Percentiles rank a stretch among this genome's conserved stretches.
These are phyloP conservation scores for Teunomyces kruisii DNA, from an alignment of 805 yeast species.

Conservation along the genomic window DNA sequence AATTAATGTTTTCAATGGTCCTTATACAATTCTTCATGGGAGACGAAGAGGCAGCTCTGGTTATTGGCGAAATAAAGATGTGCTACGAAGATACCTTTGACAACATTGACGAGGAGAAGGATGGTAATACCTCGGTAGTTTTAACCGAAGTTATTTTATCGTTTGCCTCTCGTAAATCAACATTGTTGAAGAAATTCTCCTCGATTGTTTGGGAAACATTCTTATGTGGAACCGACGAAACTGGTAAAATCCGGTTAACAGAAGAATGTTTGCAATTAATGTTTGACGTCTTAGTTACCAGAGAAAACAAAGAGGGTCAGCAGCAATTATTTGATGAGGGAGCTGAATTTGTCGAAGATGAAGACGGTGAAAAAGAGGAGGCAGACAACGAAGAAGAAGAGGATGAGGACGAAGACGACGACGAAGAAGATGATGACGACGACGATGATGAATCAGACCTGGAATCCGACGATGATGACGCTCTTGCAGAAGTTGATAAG, in stretches of 20 bases:
- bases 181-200: conserved; percentile 37
- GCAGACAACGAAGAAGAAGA: conserved; percentile 22
- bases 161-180: conserved; percentile 43
- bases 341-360: conserved; percentile 27
- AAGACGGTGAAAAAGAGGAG: conserved; percentile 20
- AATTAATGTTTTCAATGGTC: conserved; percentile 73
- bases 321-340: conserved; percentile 68
- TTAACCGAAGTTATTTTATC: conserved; percentile 45
- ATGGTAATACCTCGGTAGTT: conserved; percentile 28
- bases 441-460: conserved; percentile 9
- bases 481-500: conserved; percentile 26
- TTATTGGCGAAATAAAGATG: conserved; percentile 67
- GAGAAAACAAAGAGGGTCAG: conserved; percentile 83
- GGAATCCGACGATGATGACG: conserved; percentile 11
- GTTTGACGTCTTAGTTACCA: conserved; percentile 44
- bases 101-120: conserved; percentile 32
- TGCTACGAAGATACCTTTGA: conserved; percentile 51
- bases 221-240: conserved; percentile 29
- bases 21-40: conserved; percentile 76
- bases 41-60: conserved; percentile 70
- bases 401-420: conserved; percentile 28
- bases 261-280: conserved; percentile 36
- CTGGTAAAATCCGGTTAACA: conserved; percentile 25
- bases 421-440: conserved; percentile 15
- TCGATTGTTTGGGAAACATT: conserved; percentile 41